A percentile compares a stretch with the other conserved stretches of the same genome.
These are phyloP conservation scores for Toxicodendron radicans DNA, from an alignment of 345 rosid genomes.

Conservation along the genomic window DNA sequence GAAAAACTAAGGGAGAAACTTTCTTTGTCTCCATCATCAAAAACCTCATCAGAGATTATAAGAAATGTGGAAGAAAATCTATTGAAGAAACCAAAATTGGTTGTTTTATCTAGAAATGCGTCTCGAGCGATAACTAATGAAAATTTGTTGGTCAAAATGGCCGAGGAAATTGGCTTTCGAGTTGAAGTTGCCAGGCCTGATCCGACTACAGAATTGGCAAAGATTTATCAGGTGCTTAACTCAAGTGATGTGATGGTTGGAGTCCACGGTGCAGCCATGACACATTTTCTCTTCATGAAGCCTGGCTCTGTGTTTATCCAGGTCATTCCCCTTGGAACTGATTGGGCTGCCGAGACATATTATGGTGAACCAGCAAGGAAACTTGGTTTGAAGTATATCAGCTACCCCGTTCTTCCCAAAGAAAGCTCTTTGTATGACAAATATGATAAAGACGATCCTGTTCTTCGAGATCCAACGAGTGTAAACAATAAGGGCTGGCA, in stretches of 20 bases:
- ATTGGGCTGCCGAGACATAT: slow-evolving; percentile 86
- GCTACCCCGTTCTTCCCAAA: slow-evolving; percentile 52
- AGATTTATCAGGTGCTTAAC: slow-evolving; percentile 53
- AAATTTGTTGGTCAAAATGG: slow-evolving; percentile 52
- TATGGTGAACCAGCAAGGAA: slow-evolving; percentile 78
- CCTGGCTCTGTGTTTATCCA: slow-evolving; percentile 76
- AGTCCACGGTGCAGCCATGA: slow-evolving; percentile 95
- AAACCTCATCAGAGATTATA: background rate
- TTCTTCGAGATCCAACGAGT: slow-evolving; percentile 62
- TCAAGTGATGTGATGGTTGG: slow-evolving; percentile 80
- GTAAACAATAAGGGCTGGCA: slow-evolving; percentile 72
- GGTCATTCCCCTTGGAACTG: slow-evolving; percentile 77
- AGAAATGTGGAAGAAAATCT: slow-evolving; percentile 12
- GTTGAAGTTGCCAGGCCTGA: slow-evolving; percentile 62
- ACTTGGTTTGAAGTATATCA: slow-evolving; percentile 68
- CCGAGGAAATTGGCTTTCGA: slow-evolving; percentile 55
- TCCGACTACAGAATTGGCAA: slow-evolving; percentile 62
- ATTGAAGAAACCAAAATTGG: slow-evolving; percentile 57
- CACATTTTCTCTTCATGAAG: slow-evolving; percentile 75
- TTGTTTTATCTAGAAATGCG: slow-evolving; percentile 60
- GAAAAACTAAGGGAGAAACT: slow-evolving; percentile 33
- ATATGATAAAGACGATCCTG: slow-evolving; percentile 56
- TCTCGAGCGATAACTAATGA: slow-evolving; percentile 70
- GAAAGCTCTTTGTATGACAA: slow-evolving; percentile 71
- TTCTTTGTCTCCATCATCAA: slow-evolving; percentile 26